Conservation (phyloP, 495 filamentous ascomycete genomes). For the Neurospora cerealis region DNA sequence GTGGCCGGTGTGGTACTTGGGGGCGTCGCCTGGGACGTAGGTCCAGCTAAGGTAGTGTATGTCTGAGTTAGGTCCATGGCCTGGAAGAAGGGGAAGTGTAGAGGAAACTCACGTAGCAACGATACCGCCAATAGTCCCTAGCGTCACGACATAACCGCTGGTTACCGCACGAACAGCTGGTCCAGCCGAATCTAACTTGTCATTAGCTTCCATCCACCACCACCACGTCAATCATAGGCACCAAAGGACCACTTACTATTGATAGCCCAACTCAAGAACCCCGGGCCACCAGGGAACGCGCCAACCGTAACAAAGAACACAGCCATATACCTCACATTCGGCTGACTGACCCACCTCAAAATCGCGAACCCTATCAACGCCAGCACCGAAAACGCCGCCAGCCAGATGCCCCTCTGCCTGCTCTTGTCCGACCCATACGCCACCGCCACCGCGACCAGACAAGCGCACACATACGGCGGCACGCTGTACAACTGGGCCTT, state of each 20-base stretch:
- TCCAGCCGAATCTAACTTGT: slow-evolving; percentile 34
- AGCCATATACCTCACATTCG: slow-evolving; percentile 29
- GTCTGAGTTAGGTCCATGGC: neutral
- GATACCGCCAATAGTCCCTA: slow-evolving; percentile 48
- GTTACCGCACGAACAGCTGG: slow-evolving; percentile 47
- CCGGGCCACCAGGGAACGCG: slow-evolving; percentile 43
- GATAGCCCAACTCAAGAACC: slow-evolving; percentile 46
- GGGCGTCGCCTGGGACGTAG: slow-evolving; percentile 38
- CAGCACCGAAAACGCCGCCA: slow-evolving; percentile 32
- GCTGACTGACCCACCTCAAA: slow-evolving; percentile 14
- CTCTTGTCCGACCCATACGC: slow-evolving; percentile 49
- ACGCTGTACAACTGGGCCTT: slow-evolving; percentile 40
- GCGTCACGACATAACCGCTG: slow-evolving; percentile 41
- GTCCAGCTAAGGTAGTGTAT: slow-evolving; percentile 38
- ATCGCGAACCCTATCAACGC: slow-evolving; percentile 35
- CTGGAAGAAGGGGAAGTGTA: neutral
- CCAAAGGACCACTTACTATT: slow-evolving; percentile 29
- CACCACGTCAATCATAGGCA: neutral
- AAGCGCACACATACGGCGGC: slow-evolving; percentile 43
- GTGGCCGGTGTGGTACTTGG: slow-evolving; percentile 45
- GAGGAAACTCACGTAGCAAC: slow-evolving; percentile 34
- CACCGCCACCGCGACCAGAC: slow-evolving; percentile 45
- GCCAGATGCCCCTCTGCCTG: slow-evolving; percentile 52
- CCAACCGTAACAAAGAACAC: slow-evolving; percentile 41
- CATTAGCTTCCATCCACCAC: neutral